phyloP scores from a whole-genome alignment of 2,329 filamentous ascomycete genomes.

The Cytospora piceae region DNA sequence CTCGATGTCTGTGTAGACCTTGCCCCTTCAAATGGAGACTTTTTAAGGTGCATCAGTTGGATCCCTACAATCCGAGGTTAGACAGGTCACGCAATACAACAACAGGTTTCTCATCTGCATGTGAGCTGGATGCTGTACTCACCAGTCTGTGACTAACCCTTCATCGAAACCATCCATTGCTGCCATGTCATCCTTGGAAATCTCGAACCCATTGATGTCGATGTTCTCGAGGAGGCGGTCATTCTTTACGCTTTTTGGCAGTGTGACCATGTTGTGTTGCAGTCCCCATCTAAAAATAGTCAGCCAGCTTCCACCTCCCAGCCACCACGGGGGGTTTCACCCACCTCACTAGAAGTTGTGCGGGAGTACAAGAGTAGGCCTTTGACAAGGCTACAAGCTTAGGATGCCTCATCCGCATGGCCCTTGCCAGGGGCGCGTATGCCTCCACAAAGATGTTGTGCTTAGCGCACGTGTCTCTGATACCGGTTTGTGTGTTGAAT shows the following conservation, averaged over 20 bases:
- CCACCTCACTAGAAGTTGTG: slow-evolving; percentile 69
- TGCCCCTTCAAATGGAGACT: background rate
- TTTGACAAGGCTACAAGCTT: slow-evolving; percentile 63
- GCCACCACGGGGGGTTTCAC: slow-evolving; percentile 10
- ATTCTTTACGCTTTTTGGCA: slow-evolving; percentile 72
- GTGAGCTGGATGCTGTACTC: slow-evolving; percentile 26
- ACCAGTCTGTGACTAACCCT: slow-evolving; percentile 72
- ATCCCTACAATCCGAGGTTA: slow-evolving; percentile 28
- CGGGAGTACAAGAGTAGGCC: slow-evolving; percentile 72
- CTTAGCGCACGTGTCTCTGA: slow-evolving; percentile 67
- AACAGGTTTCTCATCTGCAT: background rate
- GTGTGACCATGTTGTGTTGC: slow-evolving; percentile 72
- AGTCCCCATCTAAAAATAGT: slow-evolving; percentile 65
- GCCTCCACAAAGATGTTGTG: slow-evolving; percentile 75
- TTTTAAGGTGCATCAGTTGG: slow-evolving; percentile 33
- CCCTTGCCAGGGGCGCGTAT: slow-evolving; percentile 77
- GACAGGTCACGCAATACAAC: background rate
- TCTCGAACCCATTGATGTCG: slow-evolving; percentile 61
- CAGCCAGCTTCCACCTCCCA: background rate
- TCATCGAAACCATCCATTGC: slow-evolving; percentile 70
- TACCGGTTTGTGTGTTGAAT: slow-evolving; percentile 74
- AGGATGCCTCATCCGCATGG: slow-evolving; percentile 69
- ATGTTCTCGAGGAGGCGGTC: slow-evolving; percentile 69
- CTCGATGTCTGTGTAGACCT: no score
- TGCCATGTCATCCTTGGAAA: slow-evolving; percentile 66